Conservation (phyloP, 2,329 filamentous ascomycete species). For the Arthrobotrys entomopaga region DNA sequence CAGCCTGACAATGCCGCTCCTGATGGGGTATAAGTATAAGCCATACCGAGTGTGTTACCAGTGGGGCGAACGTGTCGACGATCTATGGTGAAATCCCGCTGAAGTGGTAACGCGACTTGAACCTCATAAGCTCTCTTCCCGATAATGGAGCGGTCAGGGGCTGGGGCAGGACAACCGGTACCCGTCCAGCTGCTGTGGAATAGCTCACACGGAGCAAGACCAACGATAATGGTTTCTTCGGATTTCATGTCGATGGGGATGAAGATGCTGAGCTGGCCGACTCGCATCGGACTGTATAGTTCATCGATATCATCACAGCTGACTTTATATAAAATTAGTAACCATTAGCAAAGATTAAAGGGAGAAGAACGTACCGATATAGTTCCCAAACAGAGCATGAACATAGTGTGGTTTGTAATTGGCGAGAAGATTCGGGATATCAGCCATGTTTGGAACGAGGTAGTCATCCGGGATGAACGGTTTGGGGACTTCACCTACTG, state of each 20-base stretch:
- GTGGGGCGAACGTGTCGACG: slow-evolving; percentile 18
- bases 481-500: background rate
- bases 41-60: slow-evolving; percentile 29
- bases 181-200: slow-evolving; percentile 38
- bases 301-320: slow-evolving; percentile 44
- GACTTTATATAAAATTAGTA: slow-evolving; percentile 2
- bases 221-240: slow-evolving; percentile 27
- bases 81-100: slow-evolving; percentile 15
- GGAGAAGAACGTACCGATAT: slow-evolving; percentile 27
- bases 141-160: slow-evolving; percentile 30
- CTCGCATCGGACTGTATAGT: slow-evolving; percentile 17
- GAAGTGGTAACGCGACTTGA: slow-evolving; percentile 13
- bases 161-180: slow-evolving; percentile 24
- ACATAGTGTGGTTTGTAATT: slow-evolving; percentile 24
- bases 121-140: slow-evolving; percentile 44
- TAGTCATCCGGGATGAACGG: slow-evolving; percentile 35
- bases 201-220: slow-evolving; percentile 41
- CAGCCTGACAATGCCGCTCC: background rate
- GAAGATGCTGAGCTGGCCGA: slow-evolving; percentile 41
- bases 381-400: slow-evolving; percentile 36
- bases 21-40: background rate
- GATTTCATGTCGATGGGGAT: slow-evolving; percentile 33
- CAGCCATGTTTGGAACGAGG: slow-evolving; percentile 27
- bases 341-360: background rate
- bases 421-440: slow-evolving; percentile 19